Evolutionary conservation across 306 rosid genomes (phyloP), one percentile per base, ranked within the genome.

Genomic region (Dryas drummondii): DNA sequence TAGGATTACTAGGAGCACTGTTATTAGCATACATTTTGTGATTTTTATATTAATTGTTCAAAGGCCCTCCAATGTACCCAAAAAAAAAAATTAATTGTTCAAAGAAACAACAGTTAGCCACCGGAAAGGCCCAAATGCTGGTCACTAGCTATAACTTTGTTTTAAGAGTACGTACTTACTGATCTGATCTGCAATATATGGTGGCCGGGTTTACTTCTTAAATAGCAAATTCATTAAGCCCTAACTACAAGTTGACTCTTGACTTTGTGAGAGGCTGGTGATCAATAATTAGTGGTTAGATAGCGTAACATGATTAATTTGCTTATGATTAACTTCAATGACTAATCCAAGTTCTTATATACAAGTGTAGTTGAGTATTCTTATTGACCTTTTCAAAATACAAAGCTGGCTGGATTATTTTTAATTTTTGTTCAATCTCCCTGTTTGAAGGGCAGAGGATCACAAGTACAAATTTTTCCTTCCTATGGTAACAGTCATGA

Each of bases 361-460:
- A 47, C n/a, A 68, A 32, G 6, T 9, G 6, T 9, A 47, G 37
- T 49, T 4, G 22, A 70, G 14, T 71, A 53, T 26, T 55, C 4
- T 40, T 42, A 60, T 54, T 71, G 64, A 71, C 52, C 45, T 45
- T 71, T 71, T 55, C 65, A 71, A 71, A 53, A 9, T 54, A 47
- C 9, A 44, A 45, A 16, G 27, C 61, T 55, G 37, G 37, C 37
- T 32, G 37, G 37, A 32, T 32, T 32, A 32, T 46, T 46, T 46
- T 46, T 46, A 0, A 46, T 46, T 46, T 5, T 45, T 45, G 48
- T 45, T 4, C 7, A 45, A 45, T 14, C 55, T 22, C 55, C 17
- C 55, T 51, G 55, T 14, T 51, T 51, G 55, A 51, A 51, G 55
- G 55, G 55, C 22, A 22, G 22, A 22, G 22, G 22, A 22, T 22